A percentile compares a stretch with the other conserved stretches of the same genome.
Evolutionary conservation across 345 rosid species (phyloP).

Genomic region (Lepidium africanum): DNA sequence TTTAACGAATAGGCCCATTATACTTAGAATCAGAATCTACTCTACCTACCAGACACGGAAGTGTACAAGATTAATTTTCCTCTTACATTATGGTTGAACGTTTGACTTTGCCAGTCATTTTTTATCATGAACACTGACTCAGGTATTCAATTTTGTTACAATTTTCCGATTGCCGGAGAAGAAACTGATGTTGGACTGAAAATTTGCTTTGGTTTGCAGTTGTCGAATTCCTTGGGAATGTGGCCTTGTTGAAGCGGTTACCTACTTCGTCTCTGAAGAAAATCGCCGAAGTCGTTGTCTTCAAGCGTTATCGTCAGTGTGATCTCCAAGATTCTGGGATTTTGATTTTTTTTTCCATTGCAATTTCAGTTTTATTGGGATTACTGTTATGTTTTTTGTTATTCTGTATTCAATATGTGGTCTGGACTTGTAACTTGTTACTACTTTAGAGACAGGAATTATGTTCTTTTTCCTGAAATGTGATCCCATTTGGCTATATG

Average conservation of each 20-base stretch:
- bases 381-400: neutral
- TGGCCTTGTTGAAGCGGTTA: slow-evolving; percentile 65
- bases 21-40: neutral
- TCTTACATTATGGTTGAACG: neutral
- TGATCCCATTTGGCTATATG: neutral
- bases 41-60: neutral
- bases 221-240: slow-evolving; percentile 62
- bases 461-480: neutral
- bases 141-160: slow-evolving; percentile 16
- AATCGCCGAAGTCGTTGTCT: slow-evolving; percentile 44
- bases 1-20: neutral
- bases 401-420: neutral
- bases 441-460: neutral
- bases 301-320: slow-evolving; percentile 51
- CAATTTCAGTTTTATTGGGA: neutral
- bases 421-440: neutral
- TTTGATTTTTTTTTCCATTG: neutral
- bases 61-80: neutral
- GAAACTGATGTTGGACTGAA: neutral
- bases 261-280: slow-evolving; percentile 59
- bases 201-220: slow-evolving; percentile 35
- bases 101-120: neutral
- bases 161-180: neutral
- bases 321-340: neutral
- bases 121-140: slow-evolving; percentile 36